Evolutionary conservation across 2,329 filamentous ascomycete genomes (phyloP), one percentile per base, ranked within the genome.

Genomic region (Trichoderma oligosporum): DNA sequence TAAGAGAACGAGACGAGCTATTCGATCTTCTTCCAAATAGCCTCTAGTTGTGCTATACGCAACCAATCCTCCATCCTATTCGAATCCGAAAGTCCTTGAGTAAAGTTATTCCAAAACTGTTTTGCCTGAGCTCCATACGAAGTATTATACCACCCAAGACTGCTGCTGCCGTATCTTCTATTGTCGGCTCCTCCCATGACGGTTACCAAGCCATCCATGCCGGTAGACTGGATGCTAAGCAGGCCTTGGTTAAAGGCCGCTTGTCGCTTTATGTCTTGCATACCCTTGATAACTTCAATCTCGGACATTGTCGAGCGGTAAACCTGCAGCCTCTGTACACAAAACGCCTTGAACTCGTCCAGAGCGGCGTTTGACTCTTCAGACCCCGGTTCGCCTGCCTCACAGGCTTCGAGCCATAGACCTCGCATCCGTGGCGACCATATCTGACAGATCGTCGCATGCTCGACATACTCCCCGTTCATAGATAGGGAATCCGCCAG

Each of bases 351-450:
- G 29, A 71, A 71, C 18, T 64, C 58, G 0, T 59, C 57, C 0
- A 71, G 16, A 0, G 63, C 66, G 0, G 55, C 61, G 5, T 66
- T 55, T 1, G 66, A 68, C 20, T 65, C 66, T 1, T 57, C 27
- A 0, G 67, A 66, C 11, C 51, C 6, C 61, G 66, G 61, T 1
- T 56, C 48, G 4, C 68, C 69, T 0, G 65, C 65, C 0, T 56
- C 60, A 47, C 70, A 73, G 1, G 55, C 65, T 6, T 64, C 61
- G 1, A 63, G 64, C 64, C 68, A 74, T 60, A 71, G 64, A 1
- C 46, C 60, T 6, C 73, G 71, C 71, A 74, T 74, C 4, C 73
- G 66, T 0, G 68, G 69, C 4, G 71, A 72, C 67, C 71, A 74
- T 5, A 74, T 62, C 24, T 70, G 68, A 44, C 73, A 75, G 45